These are phyloP conservation scores for Phytophthora citricola DNA, from an alignment of 352 stramenopile species.

Conservation along the genomic window DNA sequence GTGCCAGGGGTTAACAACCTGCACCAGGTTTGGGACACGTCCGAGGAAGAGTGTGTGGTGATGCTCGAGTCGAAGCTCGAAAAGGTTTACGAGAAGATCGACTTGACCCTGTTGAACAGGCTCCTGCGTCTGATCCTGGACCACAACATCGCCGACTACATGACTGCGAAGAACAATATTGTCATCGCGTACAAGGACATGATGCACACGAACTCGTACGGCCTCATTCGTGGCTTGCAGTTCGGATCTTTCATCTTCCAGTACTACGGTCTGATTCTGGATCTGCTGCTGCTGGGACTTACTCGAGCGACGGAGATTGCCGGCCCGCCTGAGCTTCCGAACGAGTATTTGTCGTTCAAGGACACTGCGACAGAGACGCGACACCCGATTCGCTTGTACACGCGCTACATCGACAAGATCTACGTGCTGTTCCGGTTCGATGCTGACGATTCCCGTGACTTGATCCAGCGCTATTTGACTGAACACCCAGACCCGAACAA, in stretches of 20 bases:
- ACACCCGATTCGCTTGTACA: slow-evolving; percentile 99
- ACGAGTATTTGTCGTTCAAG: slow-evolving; percentile 99
- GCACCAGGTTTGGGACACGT: slow-evolving; percentile 98
- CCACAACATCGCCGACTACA: slow-evolving; percentile 99
- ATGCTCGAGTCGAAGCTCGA: slow-evolving; percentile 99
- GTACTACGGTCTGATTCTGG: slow-evolving; percentile 99
- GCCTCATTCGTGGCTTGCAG: slow-evolving; percentile 98
- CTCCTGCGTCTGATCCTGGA: slow-evolving; percentile 99
- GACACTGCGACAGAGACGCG: slow-evolving; percentile 97
- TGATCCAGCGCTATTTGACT: slow-evolving; percentile 99
- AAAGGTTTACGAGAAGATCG: slow-evolving; percentile 99
- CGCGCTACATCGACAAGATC: slow-evolving; percentile 99
- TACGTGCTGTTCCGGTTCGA: slow-evolving; percentile 99
- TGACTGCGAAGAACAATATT: slow-evolving; percentile 99
- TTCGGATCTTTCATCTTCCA: slow-evolving; percentile 98
- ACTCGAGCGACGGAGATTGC: slow-evolving; percentile 98
- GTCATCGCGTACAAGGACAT: slow-evolving; percentile 99
- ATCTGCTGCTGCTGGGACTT: slow-evolving; percentile 97
- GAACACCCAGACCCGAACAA: slow-evolving; percentile 99
- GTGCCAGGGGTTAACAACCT: slow-evolving; percentile 99
- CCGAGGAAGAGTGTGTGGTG: slow-evolving; percentile 98
- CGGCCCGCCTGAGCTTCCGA: slow-evolving; percentile 96
- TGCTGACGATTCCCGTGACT: slow-evolving; percentile 97
- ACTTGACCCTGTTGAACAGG: slow-evolving; percentile 98
- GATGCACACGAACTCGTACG: slow-evolving; percentile 99